phyloP scores from a whole-genome alignment of 495 filamentous ascomycete species.

The Talaromyces thailandensis region DNA sequence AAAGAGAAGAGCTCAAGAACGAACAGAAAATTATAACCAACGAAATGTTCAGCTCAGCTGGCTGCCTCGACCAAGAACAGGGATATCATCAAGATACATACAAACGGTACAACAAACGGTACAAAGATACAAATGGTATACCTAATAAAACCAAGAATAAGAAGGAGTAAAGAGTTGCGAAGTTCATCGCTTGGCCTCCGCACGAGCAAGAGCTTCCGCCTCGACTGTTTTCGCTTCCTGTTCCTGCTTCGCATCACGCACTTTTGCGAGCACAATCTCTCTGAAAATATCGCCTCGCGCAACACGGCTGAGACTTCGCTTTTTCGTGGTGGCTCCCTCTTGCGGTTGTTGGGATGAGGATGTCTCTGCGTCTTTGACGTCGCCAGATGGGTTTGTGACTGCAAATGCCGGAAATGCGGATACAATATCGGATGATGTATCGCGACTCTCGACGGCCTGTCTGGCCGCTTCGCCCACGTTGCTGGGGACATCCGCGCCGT shows the following conservation, averaged over 20 bases:
- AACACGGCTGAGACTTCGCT: constrained; percentile 61
- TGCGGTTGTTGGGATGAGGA: constrained; percentile 4
- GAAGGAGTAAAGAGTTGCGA: too few relatives aligned
- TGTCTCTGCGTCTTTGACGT: constrained; percentile 12
- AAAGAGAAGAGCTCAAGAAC: background rate
- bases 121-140: background rate
- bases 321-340: constrained; percentile 30
- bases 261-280: constrained; percentile 95
- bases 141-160: too few relatives aligned
- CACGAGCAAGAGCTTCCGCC: constrained; percentile 37
- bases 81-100: constrained; percentile 6
- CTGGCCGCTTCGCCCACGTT: constrained; percentile 12
- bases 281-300: constrained; percentile 90
- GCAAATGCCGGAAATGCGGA: constrained; percentile 13
- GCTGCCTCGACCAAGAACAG: background rate
- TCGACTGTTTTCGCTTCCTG: constrained; percentile 66
- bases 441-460: background rate
- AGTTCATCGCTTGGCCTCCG: constrained; percentile 18
- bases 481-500: constrained; percentile 11
- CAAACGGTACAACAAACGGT: background rate
- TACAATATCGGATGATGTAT: background rate
- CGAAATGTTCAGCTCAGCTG: background rate
- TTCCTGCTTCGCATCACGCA: constrained; percentile 81
- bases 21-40: background rate
- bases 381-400: constrained; percentile 3